phyloP scores from a whole-genome alignment of 2,329 filamentous ascomycete species.

The Claviceps sp. region DNA sequence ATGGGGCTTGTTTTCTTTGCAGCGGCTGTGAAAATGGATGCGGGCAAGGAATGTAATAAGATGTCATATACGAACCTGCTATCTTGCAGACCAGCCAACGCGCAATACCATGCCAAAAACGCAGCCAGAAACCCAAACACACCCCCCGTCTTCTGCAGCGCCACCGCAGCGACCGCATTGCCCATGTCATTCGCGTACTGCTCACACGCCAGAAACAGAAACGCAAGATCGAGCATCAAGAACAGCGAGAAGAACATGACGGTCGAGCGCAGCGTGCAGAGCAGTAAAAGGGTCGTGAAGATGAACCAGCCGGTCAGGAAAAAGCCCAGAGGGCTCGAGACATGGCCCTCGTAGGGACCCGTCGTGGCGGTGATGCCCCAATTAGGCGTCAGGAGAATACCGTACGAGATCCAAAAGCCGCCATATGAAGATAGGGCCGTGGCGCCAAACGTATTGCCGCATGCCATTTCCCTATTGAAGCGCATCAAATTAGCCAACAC shows the following conservation, averaged over 20 bases:
- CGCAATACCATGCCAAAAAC: slow-evolving; percentile 80
- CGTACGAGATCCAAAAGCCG: slow-evolving; percentile 72
- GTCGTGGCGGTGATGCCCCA: slow-evolving; percentile 43
- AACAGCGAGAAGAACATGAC: slow-evolving; percentile 68
- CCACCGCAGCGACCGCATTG: slow-evolving; percentile 27
- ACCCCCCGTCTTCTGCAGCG: slow-evolving; percentile 57
- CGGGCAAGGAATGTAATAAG: too few species aligned
- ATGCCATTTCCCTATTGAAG: slow-evolving; percentile 55
- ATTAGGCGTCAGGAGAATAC: slow-evolving; percentile 54
- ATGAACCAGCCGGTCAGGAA: slow-evolving; percentile 75
- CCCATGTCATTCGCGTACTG: slow-evolving; percentile 44
- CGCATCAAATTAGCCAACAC: neutral
- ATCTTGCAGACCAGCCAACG: slow-evolving; percentile 69
- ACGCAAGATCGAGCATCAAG: slow-evolving; percentile 62
- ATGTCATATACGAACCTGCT: slow-evolving; percentile 34
- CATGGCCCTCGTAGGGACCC: slow-evolving; percentile 31
- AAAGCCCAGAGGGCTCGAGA: slow-evolving; percentile 51
- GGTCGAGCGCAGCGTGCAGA: slow-evolving; percentile 65
- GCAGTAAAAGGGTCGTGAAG: slow-evolving; percentile 61
- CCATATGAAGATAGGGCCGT: slow-evolving; percentile 72
- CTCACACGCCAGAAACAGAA: slow-evolving; percentile 55
- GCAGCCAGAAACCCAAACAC: slow-evolving; percentile 69
- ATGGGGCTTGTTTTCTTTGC: too few species aligned
- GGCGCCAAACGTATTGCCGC: slow-evolving; percentile 79
- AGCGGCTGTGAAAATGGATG: too few species aligned